phyloP scores from a whole-genome alignment of 1,139 yeast genomes.

The Nakaseomyces uthaithaninus region DNA sequence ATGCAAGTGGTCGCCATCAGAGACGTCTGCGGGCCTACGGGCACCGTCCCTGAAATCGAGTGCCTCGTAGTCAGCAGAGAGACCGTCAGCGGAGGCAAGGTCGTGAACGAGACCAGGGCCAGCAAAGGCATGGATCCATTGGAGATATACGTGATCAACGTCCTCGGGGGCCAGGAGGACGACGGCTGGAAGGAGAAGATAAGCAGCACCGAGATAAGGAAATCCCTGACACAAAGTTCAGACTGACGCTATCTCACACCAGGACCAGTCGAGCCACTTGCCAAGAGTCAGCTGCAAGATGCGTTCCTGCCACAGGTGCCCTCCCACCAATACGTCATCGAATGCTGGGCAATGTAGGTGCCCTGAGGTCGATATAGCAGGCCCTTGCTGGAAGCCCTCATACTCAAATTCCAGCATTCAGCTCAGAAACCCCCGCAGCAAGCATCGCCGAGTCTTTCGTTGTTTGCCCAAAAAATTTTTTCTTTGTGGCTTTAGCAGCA shows the following conservation, averaged over 20 bases:
- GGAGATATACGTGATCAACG: constrained; percentile 53
- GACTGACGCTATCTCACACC: neutral
- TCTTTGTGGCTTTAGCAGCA: no score
- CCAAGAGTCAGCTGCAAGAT: no score
- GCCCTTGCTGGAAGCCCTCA: no score
- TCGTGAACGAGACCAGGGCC: constrained; percentile 56
- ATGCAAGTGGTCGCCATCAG: constrained; percentile 51
- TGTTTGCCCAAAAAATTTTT: neutral
- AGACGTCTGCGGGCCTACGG: constrained; percentile 95
- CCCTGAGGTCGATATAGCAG: no score
- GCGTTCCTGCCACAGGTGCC: no score
- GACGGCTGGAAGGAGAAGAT: constrained; percentile 63
- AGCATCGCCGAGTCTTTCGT: no score
- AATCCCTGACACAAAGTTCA: no score
- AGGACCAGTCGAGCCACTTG: no score
- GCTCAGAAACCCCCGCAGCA: no score
- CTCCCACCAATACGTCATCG: no score
- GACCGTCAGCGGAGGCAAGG: constrained; percentile 64
- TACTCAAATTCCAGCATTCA: no score
- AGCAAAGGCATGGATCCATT: constrained; percentile 50
- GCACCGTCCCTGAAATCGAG: constrained; percentile 62
- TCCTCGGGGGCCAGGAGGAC: constrained; percentile 57
- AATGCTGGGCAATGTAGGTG: no score
- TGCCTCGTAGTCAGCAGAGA: constrained; percentile 77
- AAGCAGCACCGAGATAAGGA: constrained; percentile 60